phyloP scores from a whole-genome alignment of 148 eudicot genomes.

The Fallopia convolvulus region DNA sequence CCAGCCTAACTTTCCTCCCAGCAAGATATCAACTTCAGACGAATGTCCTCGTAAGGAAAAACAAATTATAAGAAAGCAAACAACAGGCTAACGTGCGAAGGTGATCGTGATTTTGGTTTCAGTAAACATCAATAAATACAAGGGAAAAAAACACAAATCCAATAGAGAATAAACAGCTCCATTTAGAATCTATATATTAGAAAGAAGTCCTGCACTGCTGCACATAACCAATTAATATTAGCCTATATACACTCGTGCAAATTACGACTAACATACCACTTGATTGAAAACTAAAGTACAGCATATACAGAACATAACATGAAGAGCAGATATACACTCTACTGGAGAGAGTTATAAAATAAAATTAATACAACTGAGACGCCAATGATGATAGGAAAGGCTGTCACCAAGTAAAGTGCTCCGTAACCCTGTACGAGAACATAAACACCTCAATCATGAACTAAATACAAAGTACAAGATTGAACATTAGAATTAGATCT shows the following conservation, averaged over 20 bases:
- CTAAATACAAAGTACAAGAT: background rate
- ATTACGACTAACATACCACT: background rate
- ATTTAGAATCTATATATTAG: background rate
- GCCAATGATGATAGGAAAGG: constrained; percentile 78
- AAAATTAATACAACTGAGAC: constrained; percentile 77
- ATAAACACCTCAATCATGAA: background rate
- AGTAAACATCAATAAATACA: background rate
- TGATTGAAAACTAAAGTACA: background rate
- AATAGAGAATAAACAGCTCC: background rate
- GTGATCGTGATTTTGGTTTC: background rate
- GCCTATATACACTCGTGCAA: constrained; percentile 1
- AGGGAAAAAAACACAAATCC: background rate
- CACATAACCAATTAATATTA: background rate
- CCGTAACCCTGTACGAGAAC: constrained; percentile 60
- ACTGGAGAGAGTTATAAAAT: constrained; percentile 82
- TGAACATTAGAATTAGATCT: background rate
- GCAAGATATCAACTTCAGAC: background rate
- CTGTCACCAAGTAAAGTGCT: constrained; percentile 78
- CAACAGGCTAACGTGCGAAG: background rate
- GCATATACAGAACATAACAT: background rate
- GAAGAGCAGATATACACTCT: background rate
- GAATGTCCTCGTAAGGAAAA: background rate
- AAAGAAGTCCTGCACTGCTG: background rate
- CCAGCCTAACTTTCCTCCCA: background rate
- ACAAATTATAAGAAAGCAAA: background rate